Evolutionary conservation across 257 asterid genomes (phyloP).

Genomic region (Petrea volubilis): DNA sequence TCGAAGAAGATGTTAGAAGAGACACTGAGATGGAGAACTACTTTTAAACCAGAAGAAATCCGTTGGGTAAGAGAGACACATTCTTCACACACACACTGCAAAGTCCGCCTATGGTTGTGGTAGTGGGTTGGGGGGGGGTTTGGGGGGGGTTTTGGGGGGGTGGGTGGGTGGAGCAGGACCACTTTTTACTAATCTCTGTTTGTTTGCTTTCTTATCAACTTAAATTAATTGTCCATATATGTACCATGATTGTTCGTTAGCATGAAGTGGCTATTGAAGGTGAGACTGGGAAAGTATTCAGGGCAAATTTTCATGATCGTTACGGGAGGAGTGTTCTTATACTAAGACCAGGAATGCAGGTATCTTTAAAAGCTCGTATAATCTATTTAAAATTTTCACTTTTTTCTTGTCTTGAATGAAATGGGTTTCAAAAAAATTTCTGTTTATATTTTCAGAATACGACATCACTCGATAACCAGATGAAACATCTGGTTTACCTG

Average conservation of each 20-base stretch:
- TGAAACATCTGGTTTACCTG: constrained; percentile 83
- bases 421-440: neutral
- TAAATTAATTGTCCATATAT: neutral
- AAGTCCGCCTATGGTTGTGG: too few relatives aligned
- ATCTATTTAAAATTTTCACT: neutral
- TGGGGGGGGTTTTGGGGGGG: too few relatives aligned
- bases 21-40: constrained; percentile 84
- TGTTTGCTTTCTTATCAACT: neutral
- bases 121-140: too few relatives aligned
- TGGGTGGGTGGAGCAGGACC: neutral
- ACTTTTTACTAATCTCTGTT: neutral
- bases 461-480: constrained; percentile 72
- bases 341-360: constrained; percentile 92
- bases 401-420: neutral
- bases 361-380: constrained; percentile 23
- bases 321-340: constrained; percentile 85
- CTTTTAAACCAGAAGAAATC: constrained; percentile 89
- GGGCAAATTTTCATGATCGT: constrained; percentile 88
- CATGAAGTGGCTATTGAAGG: constrained; percentile 83
- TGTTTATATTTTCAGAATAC: constrained; percentile 64
- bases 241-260: constrained; percentile 39
- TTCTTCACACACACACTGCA: too few relatives aligned
- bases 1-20: constrained; percentile 92
- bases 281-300: constrained; percentile 81
- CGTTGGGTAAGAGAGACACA: constrained; percentile 69